Evolutionary conservation across 257 asterid genomes (phyloP).

Genomic region (Solanum pennellii): DNA sequence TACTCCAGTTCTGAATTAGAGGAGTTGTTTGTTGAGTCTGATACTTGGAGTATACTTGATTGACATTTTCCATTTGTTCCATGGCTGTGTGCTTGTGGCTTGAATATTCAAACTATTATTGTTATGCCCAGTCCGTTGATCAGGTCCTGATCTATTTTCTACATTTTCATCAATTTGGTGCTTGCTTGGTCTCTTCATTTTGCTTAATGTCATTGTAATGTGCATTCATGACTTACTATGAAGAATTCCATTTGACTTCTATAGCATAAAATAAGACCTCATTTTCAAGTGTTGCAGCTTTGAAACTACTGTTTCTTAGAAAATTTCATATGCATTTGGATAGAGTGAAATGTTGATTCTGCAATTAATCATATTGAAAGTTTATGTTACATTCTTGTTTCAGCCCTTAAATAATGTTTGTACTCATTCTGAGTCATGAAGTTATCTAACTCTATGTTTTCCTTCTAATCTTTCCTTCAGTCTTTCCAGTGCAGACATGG

Average conservation of each 20-base stretch:
- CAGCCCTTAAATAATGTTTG: neutral
- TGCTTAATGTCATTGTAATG: neutral
- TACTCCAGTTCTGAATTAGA: neutral
- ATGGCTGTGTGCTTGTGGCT: neutral
- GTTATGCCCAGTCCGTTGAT: neutral
- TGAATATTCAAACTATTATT: neutral
- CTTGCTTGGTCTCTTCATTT: neutral
- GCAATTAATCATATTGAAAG: neutral
- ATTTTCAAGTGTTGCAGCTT: neutral
- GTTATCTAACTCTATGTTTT: constrained; percentile 5
- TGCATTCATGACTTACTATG: neutral
- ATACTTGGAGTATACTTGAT: neutral
- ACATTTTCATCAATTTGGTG: neutral
- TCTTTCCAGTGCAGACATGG: constrained; percentile 54
- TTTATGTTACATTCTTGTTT: neutral
- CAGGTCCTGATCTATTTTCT: neutral
- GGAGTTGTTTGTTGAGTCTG: neutral
- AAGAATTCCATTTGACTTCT: neutral
- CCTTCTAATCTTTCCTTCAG: constrained; percentile 12
- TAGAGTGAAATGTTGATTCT: neutral
- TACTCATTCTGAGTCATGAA: neutral
- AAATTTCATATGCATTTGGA: neutral
- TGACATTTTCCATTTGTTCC: neutral
- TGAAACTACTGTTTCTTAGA: neutral
- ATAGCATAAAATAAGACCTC: neutral